Conservation (phyloP, 768 basidiomycete genomes). For the Lentinula sp. region DNA sequence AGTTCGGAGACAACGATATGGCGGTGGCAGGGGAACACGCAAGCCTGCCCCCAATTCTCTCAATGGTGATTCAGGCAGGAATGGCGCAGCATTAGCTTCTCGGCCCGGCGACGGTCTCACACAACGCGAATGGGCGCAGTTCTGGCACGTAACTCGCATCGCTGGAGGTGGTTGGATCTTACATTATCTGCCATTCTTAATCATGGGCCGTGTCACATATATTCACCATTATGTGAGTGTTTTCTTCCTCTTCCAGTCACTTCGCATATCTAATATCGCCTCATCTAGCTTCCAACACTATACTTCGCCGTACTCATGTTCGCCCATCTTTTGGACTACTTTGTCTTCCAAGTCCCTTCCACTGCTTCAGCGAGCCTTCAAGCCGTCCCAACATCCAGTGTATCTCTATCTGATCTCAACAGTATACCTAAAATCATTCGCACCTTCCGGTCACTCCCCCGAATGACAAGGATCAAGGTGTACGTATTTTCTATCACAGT, state of each 20-base stretch:
- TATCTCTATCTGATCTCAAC: not conserved
- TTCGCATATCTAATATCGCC: conserved; percentile 4
- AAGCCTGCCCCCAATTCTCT: conserved; percentile 21
- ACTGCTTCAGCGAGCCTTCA: conserved; percentile 50
- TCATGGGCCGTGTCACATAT: conserved; percentile 98
- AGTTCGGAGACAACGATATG: conserved; percentile 87
- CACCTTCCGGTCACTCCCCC: not conserved
- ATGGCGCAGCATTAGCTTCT: conserved; percentile 1
- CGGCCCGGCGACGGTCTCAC: conserved; percentile 25
- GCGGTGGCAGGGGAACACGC: conserved; percentile 48
- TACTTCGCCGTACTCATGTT: conserved; percentile 94
- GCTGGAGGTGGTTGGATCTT: conserved; percentile 89
- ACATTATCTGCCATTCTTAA: conserved; percentile 90
- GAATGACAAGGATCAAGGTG: conserved; percentile 53
- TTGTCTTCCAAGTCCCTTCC: conserved; percentile 50
- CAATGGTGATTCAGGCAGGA: not conserved
- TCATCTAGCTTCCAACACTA: conserved; percentile 78
- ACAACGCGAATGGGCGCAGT: conserved; percentile 82
- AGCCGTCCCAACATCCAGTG: not conserved
- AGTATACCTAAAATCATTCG: conserved; percentile 1
- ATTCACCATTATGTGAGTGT: conserved; percentile 88
- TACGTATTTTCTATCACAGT: conserved; percentile 65
- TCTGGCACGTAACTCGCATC: conserved; percentile 87
- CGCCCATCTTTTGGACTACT: conserved; percentile 88
- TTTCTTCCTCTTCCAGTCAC: not conserved